These are phyloP conservation scores for Backusella parvicylindrica DNA, from an alignment of 192 early-diverging fungal species.

Conservation along the genomic window DNA sequence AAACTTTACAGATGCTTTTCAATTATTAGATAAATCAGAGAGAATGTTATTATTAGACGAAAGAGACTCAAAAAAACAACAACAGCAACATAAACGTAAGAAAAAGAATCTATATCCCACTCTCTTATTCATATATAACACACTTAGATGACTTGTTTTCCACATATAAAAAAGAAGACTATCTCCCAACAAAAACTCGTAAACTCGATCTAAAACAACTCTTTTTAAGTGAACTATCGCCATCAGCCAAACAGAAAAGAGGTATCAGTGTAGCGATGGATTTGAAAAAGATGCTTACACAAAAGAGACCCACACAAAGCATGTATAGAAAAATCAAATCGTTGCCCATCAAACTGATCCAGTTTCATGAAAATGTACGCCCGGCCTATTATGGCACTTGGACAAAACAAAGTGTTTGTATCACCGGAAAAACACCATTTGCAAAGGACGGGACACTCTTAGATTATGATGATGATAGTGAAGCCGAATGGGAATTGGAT, in stretches of 20 bases:
- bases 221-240: background rate
- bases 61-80: background rate
- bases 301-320: slow-evolving; percentile 1
- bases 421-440: slow-evolving; percentile 63
- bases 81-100: background rate
- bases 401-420: slow-evolving; percentile 55
- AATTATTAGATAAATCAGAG: background rate
- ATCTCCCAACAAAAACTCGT: background rate
- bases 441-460: slow-evolving; percentile 54
- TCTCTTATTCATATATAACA: too few relatives aligned
- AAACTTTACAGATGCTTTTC: slow-evolving; percentile 15
- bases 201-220: slow-evolving; percentile 29
- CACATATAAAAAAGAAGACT: background rate
- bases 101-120: too few relatives aligned
- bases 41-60: slow-evolving; percentile 2
- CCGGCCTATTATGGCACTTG: slow-evolving; percentile 84
- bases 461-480: slow-evolving; percentile 88
- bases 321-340: slow-evolving; percentile 22
- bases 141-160: background rate
- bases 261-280: slow-evolving; percentile 11
- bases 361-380: slow-evolving; percentile 67
- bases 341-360: slow-evolving; percentile 58
- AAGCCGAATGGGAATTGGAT: slow-evolving; percentile 87
- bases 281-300: slow-evolving; percentile 18
- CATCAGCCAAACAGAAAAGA: background rate